Conservation (phyloP, 371 early-diverging fungal genomes). For the Rozella allomycis region DNA sequence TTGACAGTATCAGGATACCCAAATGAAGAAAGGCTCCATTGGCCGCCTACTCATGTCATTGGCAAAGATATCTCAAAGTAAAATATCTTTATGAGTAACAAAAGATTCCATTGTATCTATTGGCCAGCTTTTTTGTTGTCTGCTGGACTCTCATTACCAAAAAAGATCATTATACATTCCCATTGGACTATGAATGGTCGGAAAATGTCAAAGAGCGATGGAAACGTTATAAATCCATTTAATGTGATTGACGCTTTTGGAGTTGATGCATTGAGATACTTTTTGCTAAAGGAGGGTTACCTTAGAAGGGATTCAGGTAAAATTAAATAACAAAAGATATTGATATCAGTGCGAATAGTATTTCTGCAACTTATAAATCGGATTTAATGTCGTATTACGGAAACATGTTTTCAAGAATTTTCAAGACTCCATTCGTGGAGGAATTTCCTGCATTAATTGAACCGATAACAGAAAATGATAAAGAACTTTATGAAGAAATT, state of each 20-base stretch:
- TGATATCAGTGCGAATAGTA: too few relatives aligned
- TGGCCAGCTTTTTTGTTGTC: conserved; percentile 90
- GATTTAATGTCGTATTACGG: too few relatives aligned
- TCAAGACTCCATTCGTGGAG: too few relatives aligned
- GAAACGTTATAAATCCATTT: conserved; percentile 74
- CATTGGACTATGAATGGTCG: conserved; percentile 71
- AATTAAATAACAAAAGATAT: too few relatives aligned
- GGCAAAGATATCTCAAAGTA: conserved; percentile 86
- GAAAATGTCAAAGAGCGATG: conserved; percentile 83
- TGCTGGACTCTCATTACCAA: conserved; percentile 48
- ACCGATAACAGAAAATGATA: too few relatives aligned
- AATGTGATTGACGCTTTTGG: conserved; percentile 44
- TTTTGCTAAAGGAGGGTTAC: conserved; percentile 68
- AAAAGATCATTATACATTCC: conserved; percentile 62
- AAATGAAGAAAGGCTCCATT: conserved; percentile 20
- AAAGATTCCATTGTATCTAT: conserved; percentile 78
- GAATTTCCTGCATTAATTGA: too few relatives aligned
- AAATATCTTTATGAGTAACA: background rate
- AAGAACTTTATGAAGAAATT: too few relatives aligned
- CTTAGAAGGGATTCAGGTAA: conserved; percentile 52
- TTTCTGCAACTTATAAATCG: too few relatives aligned
- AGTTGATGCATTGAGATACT: conserved; percentile 71
- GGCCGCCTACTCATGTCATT: conserved; percentile 68
- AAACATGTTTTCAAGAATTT: too few relatives aligned
- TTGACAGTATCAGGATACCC: conserved; percentile 68